phyloP scores from a whole-genome alignment of 1,284 basidiomycete species.

The Cerioporus squamosus region DNA sequence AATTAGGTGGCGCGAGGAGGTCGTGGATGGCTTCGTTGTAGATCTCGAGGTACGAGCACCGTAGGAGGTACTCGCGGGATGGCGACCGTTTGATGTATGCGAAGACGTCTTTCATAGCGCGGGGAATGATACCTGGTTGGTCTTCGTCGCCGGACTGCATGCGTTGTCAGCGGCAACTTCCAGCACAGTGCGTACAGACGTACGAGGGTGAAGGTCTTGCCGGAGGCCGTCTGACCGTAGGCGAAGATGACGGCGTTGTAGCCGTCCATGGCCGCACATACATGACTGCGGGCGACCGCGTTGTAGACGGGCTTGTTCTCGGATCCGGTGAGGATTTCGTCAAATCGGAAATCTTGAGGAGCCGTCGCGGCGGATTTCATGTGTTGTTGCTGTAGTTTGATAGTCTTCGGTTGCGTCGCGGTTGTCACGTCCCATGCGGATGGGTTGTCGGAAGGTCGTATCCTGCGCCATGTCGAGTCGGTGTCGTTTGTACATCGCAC shows the following conservation, averaged over 20 bases:
- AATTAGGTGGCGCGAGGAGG: slow-evolving; percentile 76
- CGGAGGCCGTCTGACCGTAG: slow-evolving; percentile 89
- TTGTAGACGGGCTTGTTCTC: slow-evolving; percentile 88
- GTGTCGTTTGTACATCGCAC: too few species aligned
- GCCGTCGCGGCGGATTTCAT: slow-evolving; percentile 49
- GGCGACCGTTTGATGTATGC: slow-evolving; percentile 73
- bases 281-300: slow-evolving; percentile 84
- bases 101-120: slow-evolving; percentile 88
- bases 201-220: slow-evolving; percentile 92
- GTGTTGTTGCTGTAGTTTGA: slow-evolving; percentile 64
- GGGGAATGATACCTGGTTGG: slow-evolving; percentile 94
- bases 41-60: slow-evolving; percentile 95
- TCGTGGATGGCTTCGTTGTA: slow-evolving; percentile 96
- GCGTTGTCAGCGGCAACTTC: background rate
- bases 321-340: slow-evolving; percentile 81
- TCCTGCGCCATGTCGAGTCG: slow-evolving; percentile 42
- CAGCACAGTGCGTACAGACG: slow-evolving; percentile 17
- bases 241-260: slow-evolving; percentile 96
- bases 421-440: slow-evolving; percentile 59
- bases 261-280: slow-evolving; percentile 93
- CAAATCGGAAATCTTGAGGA: slow-evolving; percentile 66
- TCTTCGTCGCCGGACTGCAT: slow-evolving; percentile 70
- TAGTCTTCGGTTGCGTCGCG: slow-evolving; percentile 41
- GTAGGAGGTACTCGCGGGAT: slow-evolving; percentile 89
- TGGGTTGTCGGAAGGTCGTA: slow-evolving; percentile 64